These are phyloP conservation scores for Apiosordaria backusii DNA, from an alignment of 495 filamentous ascomycete species.

Conservation along the genomic window DNA sequence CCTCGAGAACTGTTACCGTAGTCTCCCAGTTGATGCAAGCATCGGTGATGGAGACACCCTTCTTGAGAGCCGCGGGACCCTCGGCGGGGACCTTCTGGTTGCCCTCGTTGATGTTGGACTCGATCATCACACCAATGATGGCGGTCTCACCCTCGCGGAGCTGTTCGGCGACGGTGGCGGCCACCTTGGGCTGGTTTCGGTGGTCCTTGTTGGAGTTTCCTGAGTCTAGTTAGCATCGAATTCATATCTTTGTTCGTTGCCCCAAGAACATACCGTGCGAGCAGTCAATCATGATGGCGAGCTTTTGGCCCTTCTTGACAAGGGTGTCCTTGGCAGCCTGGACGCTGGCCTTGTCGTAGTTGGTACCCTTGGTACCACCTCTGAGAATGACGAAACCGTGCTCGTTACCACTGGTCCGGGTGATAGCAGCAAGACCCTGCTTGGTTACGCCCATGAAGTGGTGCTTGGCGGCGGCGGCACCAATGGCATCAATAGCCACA, in stretches of 20 bases:
- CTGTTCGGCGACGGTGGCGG: constrained; percentile 76
- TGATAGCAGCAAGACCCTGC: constrained; percentile 93
- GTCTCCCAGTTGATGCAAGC: constrained; percentile 94
- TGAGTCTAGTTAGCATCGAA: constrained; percentile 30
- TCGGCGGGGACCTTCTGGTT: constrained; percentile 89
- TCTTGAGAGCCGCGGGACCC: constrained; percentile 73
- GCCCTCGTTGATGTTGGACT: constrained; percentile 95
- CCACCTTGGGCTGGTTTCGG: constrained; percentile 90
- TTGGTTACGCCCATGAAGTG: constrained; percentile 99
- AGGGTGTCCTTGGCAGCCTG: constrained; percentile 73
- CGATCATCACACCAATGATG: constrained; percentile 97
- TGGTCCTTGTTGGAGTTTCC: constrained; percentile 74
- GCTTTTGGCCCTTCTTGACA: constrained; percentile 76
- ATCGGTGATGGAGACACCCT: constrained; percentile 95
- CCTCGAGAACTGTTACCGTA: constrained; percentile 80
- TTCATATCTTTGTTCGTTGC: not conserved
- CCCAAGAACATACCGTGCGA: constrained; percentile 65
- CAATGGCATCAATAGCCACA: constrained; percentile 96
- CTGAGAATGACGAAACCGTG: constrained; percentile 96
- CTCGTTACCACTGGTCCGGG: constrained; percentile 86
- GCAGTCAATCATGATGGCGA: constrained; percentile 97
- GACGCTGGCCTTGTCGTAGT: constrained; percentile 85
- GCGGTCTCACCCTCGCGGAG: constrained; percentile 79
- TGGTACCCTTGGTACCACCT: constrained; percentile 89
- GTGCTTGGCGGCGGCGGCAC: constrained; percentile 84